These are phyloP conservation scores for Botrytis aclada DNA, from an alignment of 2,329 filamentous ascomycete species.

Conservation along the genomic window DNA sequence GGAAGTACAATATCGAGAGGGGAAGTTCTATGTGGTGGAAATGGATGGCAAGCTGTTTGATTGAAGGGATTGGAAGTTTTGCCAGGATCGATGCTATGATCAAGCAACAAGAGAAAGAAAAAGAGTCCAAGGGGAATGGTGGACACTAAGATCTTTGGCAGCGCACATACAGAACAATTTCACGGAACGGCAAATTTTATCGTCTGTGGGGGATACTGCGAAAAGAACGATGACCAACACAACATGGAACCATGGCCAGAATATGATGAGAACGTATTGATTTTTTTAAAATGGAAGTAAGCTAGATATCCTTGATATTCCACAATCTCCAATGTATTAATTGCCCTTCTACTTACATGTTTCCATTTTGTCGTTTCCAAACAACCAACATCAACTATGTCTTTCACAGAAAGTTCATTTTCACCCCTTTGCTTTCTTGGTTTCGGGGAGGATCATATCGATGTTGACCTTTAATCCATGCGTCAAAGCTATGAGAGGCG, in stretches of 20 bases:
- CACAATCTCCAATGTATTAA: neutral
- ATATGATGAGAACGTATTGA: neutral
- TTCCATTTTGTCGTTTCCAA: neutral
- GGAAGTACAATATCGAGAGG: constrained; percentile 47
- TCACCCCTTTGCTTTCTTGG: neutral
- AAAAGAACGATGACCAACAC: neutral
- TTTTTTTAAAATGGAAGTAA: neutral
- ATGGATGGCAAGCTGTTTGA: constrained; percentile 52
- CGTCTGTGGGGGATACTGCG: neutral
- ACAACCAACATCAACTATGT: neutral
- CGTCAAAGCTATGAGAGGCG: neutral
- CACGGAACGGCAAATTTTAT: neutral
- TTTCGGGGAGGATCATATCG: neutral
- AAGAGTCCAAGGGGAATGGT: constrained; percentile 33
- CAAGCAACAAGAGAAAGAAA: constrained; percentile 43
- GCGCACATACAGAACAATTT: neutral
- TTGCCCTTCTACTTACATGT: neutral
- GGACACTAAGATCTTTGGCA: neutral
- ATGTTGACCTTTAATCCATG: neutral
- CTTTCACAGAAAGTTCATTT: neutral
- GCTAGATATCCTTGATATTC: neutral
- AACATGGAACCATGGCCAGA: neutral
- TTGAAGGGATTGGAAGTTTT: constrained; percentile 54
- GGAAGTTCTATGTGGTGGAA: constrained; percentile 48
- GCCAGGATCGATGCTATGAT: constrained; percentile 51